Evolutionary conservation across 2,329 filamentous ascomycete species (phyloP).

Genomic region (Aurifilum marmelostoma): DNA sequence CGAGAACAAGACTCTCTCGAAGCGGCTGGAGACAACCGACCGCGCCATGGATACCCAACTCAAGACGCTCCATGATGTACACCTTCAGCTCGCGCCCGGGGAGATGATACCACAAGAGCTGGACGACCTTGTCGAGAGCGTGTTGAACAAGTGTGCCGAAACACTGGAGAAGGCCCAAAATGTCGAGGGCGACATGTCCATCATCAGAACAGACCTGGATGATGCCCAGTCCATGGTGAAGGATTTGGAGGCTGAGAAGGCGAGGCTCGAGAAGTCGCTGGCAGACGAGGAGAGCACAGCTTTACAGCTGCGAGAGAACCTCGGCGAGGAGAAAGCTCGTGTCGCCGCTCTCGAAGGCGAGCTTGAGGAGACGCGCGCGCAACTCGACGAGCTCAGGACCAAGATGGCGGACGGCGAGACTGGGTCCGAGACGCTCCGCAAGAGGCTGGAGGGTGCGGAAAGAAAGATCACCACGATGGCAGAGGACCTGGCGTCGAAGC

Average conservation of each 20-base stretch:
- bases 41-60: conserved; percentile 56
- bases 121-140: conserved; percentile 60
- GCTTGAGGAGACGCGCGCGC: conserved; percentile 66
- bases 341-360: conserved; percentile 59
- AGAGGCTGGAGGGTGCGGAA: conserved; percentile 76
- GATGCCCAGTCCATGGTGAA: conserved; percentile 57
- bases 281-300: conserved; percentile 55
- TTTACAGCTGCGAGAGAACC: conserved; percentile 56
- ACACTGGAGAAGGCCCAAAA: conserved; percentile 62
- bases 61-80: conserved; percentile 60
- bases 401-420: conserved; percentile 83
- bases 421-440: conserved; percentile 77
- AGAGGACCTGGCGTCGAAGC: conserved; percentile 73
- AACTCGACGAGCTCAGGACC: conserved; percentile 68
- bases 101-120: conserved; percentile 59
- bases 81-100: conserved; percentile 60
- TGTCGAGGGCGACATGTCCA: conserved; percentile 60
- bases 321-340: conserved; percentile 58
- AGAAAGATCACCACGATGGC: conserved; percentile 67
- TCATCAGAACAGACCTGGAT: conserved; percentile 67
- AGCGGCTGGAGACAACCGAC: conserved; percentile 54
- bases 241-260: conserved; percentile 61
- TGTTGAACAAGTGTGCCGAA: conserved; percentile 62
- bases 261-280: conserved; percentile 55
- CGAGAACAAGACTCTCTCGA: conserved; percentile 54